Evolutionary conservation across 257 asterid genomes (phyloP).

Genomic region (Buddleja alternifolia): DNA sequence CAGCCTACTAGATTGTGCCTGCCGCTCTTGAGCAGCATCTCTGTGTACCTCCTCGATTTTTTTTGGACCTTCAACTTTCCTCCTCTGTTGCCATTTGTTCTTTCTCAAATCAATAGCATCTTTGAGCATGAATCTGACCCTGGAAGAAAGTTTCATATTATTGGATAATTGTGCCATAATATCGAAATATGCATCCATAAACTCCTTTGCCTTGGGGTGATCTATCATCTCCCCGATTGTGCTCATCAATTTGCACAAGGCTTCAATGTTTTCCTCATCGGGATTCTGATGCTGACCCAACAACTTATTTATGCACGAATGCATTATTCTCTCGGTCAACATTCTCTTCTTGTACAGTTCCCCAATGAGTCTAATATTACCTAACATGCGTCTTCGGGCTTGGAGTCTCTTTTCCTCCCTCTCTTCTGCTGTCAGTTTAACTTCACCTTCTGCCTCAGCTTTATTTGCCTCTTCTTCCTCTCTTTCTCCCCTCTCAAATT

Average conservation of each 20-base stretch:
- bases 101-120: conserved; percentile 84
- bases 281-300: conserved; percentile 73
- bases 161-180: conserved; percentile 63
- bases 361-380: conserved; percentile 84
- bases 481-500: conserved; percentile 86
- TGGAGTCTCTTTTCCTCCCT: conserved; percentile 76
- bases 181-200: conserved; percentile 71
- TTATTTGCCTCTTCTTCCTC: conserved; percentile 82
- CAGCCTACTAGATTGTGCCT: conserved; percentile 66
- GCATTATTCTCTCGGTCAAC: conserved; percentile 95
- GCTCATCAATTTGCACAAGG: conserved; percentile 91
- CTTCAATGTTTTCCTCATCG: conserved; percentile 86
- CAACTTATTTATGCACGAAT: conserved; percentile 72
- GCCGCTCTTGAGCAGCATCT: conserved; percentile 93
- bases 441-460: conserved; percentile 78
- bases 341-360: conserved; percentile 84
- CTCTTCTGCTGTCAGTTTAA: conserved; percentile 67
- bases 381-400: conserved; percentile 79
- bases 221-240: conserved; percentile 90
- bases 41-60: conserved; percentile 88
- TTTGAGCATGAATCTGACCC: conserved; percentile 85
- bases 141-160: conserved; percentile 73
- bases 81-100: conserved; percentile 93
- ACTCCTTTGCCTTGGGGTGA: conserved; percentile 70
- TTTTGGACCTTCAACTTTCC: conserved; percentile 92